Conservation (phyloP, 805 yeast species). For the Wickerhamia fluorescens region DNA sequence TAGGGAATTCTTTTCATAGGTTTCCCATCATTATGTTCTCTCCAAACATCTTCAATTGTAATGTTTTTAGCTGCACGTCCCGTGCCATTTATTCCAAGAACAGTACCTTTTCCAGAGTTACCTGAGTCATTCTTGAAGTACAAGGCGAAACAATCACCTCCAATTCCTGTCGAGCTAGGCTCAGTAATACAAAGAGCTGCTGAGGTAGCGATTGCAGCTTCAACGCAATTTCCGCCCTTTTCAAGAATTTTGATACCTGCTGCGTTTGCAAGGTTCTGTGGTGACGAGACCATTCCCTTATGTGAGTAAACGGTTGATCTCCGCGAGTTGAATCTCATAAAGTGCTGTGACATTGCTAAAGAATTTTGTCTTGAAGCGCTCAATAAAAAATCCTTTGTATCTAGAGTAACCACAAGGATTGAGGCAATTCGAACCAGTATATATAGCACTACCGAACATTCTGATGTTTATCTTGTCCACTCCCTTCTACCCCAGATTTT, state of each 20-base stretch:
- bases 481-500: no score
- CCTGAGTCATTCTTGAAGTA: conserved; percentile 35
- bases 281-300: conserved; percentile 65
- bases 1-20: conserved; percentile 43
- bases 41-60: conserved; percentile 40
- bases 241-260: conserved; percentile 63
- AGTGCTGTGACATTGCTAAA: conserved; percentile 2
- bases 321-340: conserved; percentile 42
- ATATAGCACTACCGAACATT: no score
- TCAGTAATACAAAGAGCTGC: conserved; percentile 51
- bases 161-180: conserved; percentile 58
- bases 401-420: no score
- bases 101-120: conserved; percentile 36
- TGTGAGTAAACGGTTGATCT: conserved; percentile 70
- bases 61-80: conserved; percentile 58
- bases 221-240: conserved; percentile 68
- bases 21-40: conserved; percentile 32
- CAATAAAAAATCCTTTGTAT: neutral
- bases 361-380: neutral
- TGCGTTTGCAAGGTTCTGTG: conserved; percentile 72
- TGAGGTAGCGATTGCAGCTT: conserved; percentile 55
- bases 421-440: no score
- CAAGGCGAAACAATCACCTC: conserved; percentile 63
- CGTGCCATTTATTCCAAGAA: conserved; percentile 67
- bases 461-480: no score